Evolutionary conservation across 768 basidiomycete genomes (phyloP).

Genomic region (Leccinum aurantiacum): DNA sequence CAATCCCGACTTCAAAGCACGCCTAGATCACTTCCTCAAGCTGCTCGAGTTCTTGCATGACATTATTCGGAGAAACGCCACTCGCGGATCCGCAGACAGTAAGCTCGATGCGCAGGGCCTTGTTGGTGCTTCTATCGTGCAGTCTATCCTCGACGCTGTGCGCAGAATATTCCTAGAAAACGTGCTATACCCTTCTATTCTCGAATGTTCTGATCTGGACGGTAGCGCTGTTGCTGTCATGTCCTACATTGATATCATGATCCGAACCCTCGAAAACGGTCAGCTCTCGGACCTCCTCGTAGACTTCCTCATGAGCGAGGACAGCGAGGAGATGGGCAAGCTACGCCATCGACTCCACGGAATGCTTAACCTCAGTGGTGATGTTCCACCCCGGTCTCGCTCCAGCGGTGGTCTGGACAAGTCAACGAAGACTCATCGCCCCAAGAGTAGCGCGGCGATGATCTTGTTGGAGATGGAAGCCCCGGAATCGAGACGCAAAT

Average conservation of each 20-base stretch:
- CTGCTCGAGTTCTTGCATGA: slow-evolving; percentile 91
- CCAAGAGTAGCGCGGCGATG: slow-evolving; percentile 92
- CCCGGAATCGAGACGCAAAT: slow-evolving; percentile 64
- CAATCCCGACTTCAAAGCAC: slow-evolving; percentile 70
- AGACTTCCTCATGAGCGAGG: slow-evolving; percentile 80
- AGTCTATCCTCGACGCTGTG: slow-evolving; percentile 80
- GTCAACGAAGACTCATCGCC: slow-evolving; percentile 49
- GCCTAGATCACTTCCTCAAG: slow-evolving; percentile 87
- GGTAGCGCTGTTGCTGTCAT: slow-evolving; percentile 97
- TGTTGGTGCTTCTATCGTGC: slow-evolving; percentile 78
- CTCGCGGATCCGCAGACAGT: slow-evolving; percentile 37
- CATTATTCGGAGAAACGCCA: slow-evolving; percentile 67
- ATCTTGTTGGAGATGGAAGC: slow-evolving; percentile 84
- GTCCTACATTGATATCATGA: slow-evolving; percentile 90
- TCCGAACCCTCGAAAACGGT: slow-evolving; percentile 69
- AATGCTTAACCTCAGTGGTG: slow-evolving; percentile 42
- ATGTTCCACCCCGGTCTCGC: slow-evolving; percentile 35
- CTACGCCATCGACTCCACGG: slow-evolving; percentile 41
- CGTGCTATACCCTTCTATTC: slow-evolving; percentile 87
- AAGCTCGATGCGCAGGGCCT: slow-evolving; percentile 56
- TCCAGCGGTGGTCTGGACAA: slow-evolving; percentile 35
- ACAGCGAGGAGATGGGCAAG: slow-evolving; percentile 66
- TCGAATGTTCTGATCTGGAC: slow-evolving; percentile 89
- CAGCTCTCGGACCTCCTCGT: slow-evolving; percentile 70
- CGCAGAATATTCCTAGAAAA: slow-evolving; percentile 88